A percentile compares a stretch with the other conserved stretches of the same genome.
phyloP scores from a whole-genome alignment of 768 basidiomycete species.

The Boletus vermiculosoides region DNA sequence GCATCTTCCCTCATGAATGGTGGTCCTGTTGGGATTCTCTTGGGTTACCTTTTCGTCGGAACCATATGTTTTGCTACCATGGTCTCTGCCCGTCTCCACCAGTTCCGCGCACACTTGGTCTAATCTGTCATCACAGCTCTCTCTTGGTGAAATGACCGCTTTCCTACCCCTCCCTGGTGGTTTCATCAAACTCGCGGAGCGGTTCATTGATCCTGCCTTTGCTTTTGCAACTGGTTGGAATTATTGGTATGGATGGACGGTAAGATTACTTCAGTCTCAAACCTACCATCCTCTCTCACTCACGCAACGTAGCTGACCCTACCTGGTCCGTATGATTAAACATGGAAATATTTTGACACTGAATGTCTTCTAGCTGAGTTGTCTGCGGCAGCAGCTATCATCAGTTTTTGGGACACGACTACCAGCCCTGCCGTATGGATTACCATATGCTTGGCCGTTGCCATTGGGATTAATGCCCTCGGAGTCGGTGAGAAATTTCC shows the following conservation, averaged over 20 bases:
- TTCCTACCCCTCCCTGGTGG: slow-evolving; percentile 46
- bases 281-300: slow-evolving; percentile 7
- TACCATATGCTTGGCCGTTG: slow-evolving; percentile 49
- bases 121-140: slow-evolving; percentile 20
- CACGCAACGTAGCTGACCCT: slow-evolving; percentile 19
- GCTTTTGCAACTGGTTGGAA: slow-evolving; percentile 46
- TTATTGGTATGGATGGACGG: slow-evolving; percentile 42
- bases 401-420: slow-evolving; percentile 44
- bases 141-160: slow-evolving; percentile 46
- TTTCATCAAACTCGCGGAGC: slow-evolving; percentile 46
- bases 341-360: background rate
- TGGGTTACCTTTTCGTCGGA: slow-evolving; percentile 40
- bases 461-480: slow-evolving; percentile 44
- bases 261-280: background rate
- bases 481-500: slow-evolving; percentile 34
- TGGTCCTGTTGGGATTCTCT: slow-evolving; percentile 47
- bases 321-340: slow-evolving; percentile 18
- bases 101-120: background rate
- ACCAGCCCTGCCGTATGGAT: slow-evolving; percentile 52
- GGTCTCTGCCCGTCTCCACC: slow-evolving; percentile 20
- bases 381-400: slow-evolving; percentile 49
- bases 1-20: slow-evolving; percentile 38
- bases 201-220: slow-evolving; percentile 46
- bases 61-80: slow-evolving; percentile 40
- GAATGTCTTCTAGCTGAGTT: slow-evolving; percentile 39